These are phyloP conservation scores for Yarrowia phangngaensis DNA, from an alignment of 805 yeast species.

Conservation along the genomic window DNA sequence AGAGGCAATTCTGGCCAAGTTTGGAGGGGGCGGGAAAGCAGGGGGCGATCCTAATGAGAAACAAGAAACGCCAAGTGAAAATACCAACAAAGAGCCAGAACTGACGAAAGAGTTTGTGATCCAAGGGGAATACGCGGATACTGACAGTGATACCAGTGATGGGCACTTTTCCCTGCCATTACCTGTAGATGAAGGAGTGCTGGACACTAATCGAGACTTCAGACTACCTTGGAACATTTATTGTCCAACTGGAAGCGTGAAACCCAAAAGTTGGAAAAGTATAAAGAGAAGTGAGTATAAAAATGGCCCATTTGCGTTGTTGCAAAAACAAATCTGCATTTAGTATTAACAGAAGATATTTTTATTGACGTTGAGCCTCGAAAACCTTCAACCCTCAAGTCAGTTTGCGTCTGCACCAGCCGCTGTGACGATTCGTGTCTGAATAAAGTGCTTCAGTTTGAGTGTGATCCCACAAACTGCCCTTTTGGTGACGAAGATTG, in stretches of 20 bases:
- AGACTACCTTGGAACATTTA: slow-evolving; percentile 40
- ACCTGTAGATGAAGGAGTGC: slow-evolving; percentile 12
- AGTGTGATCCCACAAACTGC: slow-evolving; percentile 40
- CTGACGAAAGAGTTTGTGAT: slow-evolving; percentile 6
- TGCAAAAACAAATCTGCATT: neutral
- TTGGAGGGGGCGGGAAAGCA: slow-evolving; percentile 5
- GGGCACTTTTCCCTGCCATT: slow-evolving; percentile 27
- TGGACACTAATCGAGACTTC: slow-evolving; percentile 33
- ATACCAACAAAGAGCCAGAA: neutral
- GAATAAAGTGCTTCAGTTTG: slow-evolving; percentile 39
- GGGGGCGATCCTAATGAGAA: too few relatives aligned
- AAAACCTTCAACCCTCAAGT: slow-evolving; percentile 28
- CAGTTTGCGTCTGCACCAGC: slow-evolving; percentile 32
- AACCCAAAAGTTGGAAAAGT: slow-evolving; percentile 38
- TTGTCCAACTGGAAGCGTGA: slow-evolving; percentile 38
- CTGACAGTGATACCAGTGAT: slow-evolving; percentile 1
- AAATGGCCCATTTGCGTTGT: too few relatives aligned
- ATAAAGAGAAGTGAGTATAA: slow-evolving; percentile 34
- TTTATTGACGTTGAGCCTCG: slow-evolving; percentile 32
- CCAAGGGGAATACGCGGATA: slow-evolving; percentile 18
- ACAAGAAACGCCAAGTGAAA: neutral
- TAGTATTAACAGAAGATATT: slow-evolving; percentile 27
- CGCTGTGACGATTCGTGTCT: slow-evolving; percentile 41
- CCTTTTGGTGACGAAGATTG: slow-evolving; percentile 39
- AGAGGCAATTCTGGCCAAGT: slow-evolving; percentile 12